phyloP scores from a whole-genome alignment of 805 yeast genomes.

The Saccharomycopsis fibuligera region DNA sequence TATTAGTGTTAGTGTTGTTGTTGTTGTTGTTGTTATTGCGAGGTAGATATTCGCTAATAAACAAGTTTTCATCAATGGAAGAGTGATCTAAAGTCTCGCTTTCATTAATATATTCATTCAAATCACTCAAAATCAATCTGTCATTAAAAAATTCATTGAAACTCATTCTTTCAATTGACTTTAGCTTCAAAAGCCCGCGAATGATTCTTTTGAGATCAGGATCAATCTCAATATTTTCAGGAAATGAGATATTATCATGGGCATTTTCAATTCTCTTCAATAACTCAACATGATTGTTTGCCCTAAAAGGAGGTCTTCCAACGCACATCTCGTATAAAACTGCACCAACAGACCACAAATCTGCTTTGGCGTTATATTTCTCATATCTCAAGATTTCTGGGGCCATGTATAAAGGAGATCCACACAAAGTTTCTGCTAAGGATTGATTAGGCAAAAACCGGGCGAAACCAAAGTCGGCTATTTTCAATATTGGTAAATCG shows the following conservation, averaged over 20 bases:
- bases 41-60: slow-evolving; percentile 71
- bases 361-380: slow-evolving; percentile 95
- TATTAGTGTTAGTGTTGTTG: no score
- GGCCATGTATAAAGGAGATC: slow-evolving; percentile 97
- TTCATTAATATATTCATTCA: slow-evolving; percentile 31
- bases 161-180: slow-evolving; percentile 83
- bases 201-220: slow-evolving; percentile 67
- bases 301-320: slow-evolving; percentile 95
- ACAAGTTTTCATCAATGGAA: slow-evolving; percentile 71
- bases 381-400: slow-evolving; percentile 93
- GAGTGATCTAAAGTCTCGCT: slow-evolving; percentile 55
- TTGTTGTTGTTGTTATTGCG: slow-evolving; percentile 18
- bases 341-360: slow-evolving; percentile 97
- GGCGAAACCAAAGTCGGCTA: slow-evolving; percentile 98
- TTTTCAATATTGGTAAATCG: slow-evolving; percentile 84
- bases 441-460: slow-evolving; percentile 88
- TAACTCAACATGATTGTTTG: slow-evolving; percentile 87
- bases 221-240: slow-evolving; percentile 54
- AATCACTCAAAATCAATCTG: slow-evolving; percentile 52
- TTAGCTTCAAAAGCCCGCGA: slow-evolving; percentile 67
- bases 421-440: slow-evolving; percentile 95
- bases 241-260: slow-evolving; percentile 73
- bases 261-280: slow-evolving; percentile 78
- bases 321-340: slow-evolving; percentile 92
- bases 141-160: slow-evolving; percentile 82